Evolutionary conservation across 2,329 filamentous ascomycete species (phyloP).

Genomic region (Fusarium praegraminearum): DNA sequence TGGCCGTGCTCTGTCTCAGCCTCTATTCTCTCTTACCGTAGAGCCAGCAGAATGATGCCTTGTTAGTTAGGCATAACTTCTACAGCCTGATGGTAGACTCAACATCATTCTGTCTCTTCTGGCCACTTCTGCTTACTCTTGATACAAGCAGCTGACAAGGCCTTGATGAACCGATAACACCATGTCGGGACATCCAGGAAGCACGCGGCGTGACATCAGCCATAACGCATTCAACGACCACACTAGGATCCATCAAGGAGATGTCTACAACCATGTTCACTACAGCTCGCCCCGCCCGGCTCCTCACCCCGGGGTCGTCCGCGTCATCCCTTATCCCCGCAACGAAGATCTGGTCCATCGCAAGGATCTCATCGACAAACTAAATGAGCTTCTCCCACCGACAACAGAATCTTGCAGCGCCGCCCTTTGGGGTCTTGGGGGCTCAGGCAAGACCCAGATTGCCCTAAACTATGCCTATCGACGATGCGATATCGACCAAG

Average conservation of each 20-base stretch:
- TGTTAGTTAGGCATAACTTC: not conserved
- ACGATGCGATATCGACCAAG: constrained; percentile 32
- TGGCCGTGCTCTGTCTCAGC: constrained; percentile 11
- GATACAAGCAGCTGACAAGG: not conserved
- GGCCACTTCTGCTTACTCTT: not conserved
- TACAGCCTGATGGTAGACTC: not conserved
- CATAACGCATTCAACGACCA: not conserved
- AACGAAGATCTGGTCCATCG: constrained; percentile 44
- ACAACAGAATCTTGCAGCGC: constrained; percentile 27
- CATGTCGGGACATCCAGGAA: not conserved
- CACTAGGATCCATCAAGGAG: not conserved
- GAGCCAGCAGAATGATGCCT: not conserved
- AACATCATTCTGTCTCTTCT: not conserved
- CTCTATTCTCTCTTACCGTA: not conserved
- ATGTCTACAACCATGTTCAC: constrained; percentile 7
- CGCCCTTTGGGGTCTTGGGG: constrained; percentile 47
- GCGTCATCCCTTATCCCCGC: constrained; percentile 40
- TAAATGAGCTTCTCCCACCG: constrained; percentile 38
- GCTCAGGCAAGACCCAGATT: constrained; percentile 53
- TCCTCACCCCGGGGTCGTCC: constrained; percentile 15
- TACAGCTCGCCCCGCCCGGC: not conserved
- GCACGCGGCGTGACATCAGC: not conserved
- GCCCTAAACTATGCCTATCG: constrained; percentile 52
- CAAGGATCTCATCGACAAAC: constrained; percentile 29
- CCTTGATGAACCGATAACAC: not conserved